A percentile compares a stretch with the other conserved stretches of the same genome.
phyloP scores from a whole-genome alignment of 164 flowering plant species.

The Tinospora cordifolia region DNA sequence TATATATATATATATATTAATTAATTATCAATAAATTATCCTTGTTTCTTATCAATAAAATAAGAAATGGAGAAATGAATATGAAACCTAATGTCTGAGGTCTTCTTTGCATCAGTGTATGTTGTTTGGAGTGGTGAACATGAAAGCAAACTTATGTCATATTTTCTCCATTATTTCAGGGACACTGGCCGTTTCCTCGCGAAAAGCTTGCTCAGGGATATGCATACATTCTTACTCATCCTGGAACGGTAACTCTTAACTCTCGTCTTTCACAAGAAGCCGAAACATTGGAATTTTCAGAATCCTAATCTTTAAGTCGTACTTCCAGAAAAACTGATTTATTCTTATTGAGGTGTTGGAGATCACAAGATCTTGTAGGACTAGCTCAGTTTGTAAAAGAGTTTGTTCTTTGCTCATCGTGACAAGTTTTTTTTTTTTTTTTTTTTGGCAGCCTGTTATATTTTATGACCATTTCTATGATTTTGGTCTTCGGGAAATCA shows the following conservation, averaged over 20 bases:
- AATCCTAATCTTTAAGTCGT: neutral
- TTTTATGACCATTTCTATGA: conserved; percentile 64
- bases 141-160: conserved; percentile 1
- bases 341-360: neutral
- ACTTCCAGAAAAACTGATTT: too few relatives aligned
- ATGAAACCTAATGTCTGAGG: too few relatives aligned
- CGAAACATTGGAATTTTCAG: neutral
- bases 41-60: too few relatives aligned
- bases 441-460: conserved; percentile 42
- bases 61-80: too few relatives aligned
- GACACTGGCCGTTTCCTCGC: conserved; percentile 65
- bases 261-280: neutral
- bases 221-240: conserved; percentile 60
- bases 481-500: conserved; percentile 48
- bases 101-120: too few relatives aligned
- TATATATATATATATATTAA: too few relatives aligned
- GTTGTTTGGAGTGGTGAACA: neutral
- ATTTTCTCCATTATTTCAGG: conserved; percentile 25
- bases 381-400: neutral
- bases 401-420: neutral
- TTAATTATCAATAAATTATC: too few relatives aligned
- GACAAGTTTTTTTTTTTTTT: neutral
- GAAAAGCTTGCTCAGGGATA: conserved; percentile 58
- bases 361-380: neutral
- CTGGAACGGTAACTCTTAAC: conserved; percentile 39